Conservation (phyloP, 108 stramenopile genomes). For the Parietichytrium sp. region DNA sequence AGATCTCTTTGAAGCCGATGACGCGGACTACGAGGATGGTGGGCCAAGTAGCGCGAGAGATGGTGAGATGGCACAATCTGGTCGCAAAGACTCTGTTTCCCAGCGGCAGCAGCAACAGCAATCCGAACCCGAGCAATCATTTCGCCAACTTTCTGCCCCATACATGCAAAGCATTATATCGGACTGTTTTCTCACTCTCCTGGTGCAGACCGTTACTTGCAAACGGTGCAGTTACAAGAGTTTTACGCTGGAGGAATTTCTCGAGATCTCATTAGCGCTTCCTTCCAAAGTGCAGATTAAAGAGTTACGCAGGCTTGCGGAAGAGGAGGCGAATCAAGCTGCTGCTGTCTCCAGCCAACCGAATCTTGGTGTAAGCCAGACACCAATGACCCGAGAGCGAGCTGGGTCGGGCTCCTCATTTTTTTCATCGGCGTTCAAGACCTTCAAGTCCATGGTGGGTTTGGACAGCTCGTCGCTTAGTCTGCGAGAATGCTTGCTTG, state of each 20-base stretch:
- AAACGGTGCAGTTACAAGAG: not conserved
- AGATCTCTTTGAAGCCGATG: no score
- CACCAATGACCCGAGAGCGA: no score
- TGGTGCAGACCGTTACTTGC: constrained; percentile 23
- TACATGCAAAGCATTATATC: constrained; percentile 12
- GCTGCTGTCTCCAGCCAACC: no score
- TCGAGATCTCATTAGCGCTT: not conserved
- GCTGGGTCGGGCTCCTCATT: not conserved
- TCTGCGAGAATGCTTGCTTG: constrained; percentile 71
- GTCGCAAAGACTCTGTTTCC: no score
- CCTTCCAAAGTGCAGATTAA: not conserved
- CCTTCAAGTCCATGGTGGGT: constrained; percentile 29
- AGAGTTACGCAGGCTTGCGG: not conserved
- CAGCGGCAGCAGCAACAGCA: no score
- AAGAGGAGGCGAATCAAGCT: not conserved
- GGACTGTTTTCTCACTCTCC: not conserved
- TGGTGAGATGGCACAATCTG: no score
- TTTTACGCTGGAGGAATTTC: constrained; percentile 8
- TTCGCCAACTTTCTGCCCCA: not conserved
- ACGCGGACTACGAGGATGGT: no score
- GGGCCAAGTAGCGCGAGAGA: no score
- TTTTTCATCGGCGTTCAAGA: not conserved
- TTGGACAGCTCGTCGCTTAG: not conserved
- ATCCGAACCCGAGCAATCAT: not conserved
- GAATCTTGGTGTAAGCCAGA: no score